These are phyloP conservation scores for Drechslerella stenobrocha DNA, from an alignment of 2,329 filamentous ascomycete genomes.

Conservation along the genomic window DNA sequence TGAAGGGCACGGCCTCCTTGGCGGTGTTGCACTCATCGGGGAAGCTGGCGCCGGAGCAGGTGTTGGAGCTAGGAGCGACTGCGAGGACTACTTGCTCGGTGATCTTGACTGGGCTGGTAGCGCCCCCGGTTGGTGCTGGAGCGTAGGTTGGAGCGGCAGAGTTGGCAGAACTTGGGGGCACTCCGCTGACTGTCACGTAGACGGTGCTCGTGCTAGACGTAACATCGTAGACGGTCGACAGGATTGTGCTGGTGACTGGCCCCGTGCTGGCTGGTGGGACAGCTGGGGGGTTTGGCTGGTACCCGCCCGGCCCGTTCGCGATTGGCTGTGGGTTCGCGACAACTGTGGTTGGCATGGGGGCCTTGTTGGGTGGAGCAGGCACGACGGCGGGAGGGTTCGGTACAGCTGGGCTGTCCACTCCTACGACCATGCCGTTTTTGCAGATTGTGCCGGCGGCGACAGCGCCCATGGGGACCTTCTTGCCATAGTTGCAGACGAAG, in stretches of 20 bases:
- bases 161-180: too few species aligned
- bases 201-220: neutral
- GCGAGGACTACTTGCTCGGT: conserved; percentile 58
- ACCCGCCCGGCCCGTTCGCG: neutral
- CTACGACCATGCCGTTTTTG: conserved; percentile 24
- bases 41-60: conserved; percentile 60
- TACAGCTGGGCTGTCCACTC: conserved; percentile 1
- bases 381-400: neutral
- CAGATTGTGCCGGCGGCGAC: conserved; percentile 39
- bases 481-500: conserved; percentile 36
- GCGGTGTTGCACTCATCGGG: conserved; percentile 68
- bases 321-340: neutral
- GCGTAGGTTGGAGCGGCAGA: too few species aligned
- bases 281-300: too few species aligned
- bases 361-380: too few species aligned
- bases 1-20: conserved; percentile 63
- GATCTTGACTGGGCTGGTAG: neutral
- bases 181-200: neutral
- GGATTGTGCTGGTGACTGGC: conserved; percentile 11
- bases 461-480: conserved; percentile 25
- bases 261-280: too few species aligned
- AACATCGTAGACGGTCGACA: neutral
- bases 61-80: conserved; percentile 64
- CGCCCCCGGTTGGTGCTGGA: too few species aligned
- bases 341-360: too few species aligned